These are phyloP conservation scores for Protomyces arabidopsidicola DNA, from an alignment of 1,139 yeast species.

Conservation along the genomic window DNA sequence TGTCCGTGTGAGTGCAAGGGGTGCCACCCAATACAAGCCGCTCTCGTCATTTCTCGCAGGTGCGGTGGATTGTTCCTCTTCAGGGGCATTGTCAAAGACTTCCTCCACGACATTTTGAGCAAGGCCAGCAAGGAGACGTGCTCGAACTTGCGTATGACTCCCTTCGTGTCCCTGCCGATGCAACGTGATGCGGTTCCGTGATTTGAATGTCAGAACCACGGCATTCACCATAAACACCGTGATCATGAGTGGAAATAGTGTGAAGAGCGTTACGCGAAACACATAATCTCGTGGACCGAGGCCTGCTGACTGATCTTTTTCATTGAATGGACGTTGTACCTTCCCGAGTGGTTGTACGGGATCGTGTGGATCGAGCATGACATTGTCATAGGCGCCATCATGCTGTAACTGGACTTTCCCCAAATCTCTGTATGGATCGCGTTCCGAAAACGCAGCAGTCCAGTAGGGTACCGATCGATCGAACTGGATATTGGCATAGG, in stretches of 20 bases:
- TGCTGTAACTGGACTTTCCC: slow-evolving; percentile 32
- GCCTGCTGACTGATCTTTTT: neutral
- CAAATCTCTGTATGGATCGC: slow-evolving; percentile 47
- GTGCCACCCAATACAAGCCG: neutral
- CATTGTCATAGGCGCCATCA: slow-evolving; percentile 32
- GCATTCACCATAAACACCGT: slow-evolving; percentile 13
- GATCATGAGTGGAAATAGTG: slow-evolving; percentile 29
- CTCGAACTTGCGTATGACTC: neutral
- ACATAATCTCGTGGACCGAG: slow-evolving; percentile 22
- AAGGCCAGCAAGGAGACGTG: slow-evolving; percentile 5
- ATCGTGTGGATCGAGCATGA: slow-evolving; percentile 10
- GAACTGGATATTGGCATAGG: slow-evolving; percentile 69
- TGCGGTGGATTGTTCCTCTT: neutral
- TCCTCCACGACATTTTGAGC: slow-evolving; percentile 15
- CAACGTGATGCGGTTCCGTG: slow-evolving; percentile 8
- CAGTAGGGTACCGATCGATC: slow-evolving; percentile 63
- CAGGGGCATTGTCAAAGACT: neutral
- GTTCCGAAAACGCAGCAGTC: slow-evolving; percentile 48
- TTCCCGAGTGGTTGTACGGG: neutral
- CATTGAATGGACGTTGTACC: slow-evolving; percentile 3
- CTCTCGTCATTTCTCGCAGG: neutral
- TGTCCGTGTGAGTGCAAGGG: slow-evolving; percentile 23
- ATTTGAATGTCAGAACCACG: slow-evolving; percentile 11
- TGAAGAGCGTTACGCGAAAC: slow-evolving; percentile 17
- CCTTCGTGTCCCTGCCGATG: neutral